Conservation (phyloP, 2,329 filamentous ascomycete species). For the Colletotrichum acutatum region DNA sequence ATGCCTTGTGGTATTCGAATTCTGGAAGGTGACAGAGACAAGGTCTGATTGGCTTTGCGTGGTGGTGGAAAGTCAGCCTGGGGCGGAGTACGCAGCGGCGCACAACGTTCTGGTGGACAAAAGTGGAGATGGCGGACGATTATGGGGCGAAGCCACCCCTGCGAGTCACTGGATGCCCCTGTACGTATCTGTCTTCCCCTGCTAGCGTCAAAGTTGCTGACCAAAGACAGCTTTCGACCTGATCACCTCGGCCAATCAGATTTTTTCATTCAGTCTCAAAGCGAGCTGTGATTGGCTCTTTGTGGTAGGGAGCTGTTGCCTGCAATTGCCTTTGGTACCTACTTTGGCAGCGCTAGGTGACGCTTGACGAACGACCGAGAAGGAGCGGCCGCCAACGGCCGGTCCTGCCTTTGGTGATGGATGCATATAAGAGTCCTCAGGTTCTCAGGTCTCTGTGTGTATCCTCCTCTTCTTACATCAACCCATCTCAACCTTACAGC, state of each 20-base stretch:
- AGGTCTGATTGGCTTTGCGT: neutral
- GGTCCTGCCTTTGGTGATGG: neutral
- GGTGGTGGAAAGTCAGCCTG: neutral
- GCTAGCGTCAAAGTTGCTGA: neutral
- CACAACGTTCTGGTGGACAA: neutral
- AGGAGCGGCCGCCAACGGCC: neutral
- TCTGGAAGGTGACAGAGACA: neutral
- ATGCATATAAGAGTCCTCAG: neutral
- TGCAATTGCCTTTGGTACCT: neutral
- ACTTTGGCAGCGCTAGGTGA: neutral
- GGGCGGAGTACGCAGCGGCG: conserved; percentile 29
- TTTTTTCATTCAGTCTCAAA: fast-evolving
- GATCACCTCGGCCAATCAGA: neutral
- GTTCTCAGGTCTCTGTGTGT: neutral
- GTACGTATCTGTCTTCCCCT: neutral
- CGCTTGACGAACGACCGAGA: neutral
- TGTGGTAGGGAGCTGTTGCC: neutral
- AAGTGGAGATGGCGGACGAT: neutral
- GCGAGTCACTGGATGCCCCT: too few species aligned
- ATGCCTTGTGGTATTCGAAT: neutral
- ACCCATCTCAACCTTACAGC: neutral
- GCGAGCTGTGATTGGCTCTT: conserved; percentile 1
- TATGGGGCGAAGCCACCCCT: neutral
- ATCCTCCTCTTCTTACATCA: neutral
- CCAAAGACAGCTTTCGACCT: neutral